A percentile compares a stretch with the other conserved stretches of the same genome.
These are phyloP conservation scores for Plasmopara halstedii DNA, from an alignment of 352 stramenopile species.

Conservation along the genomic window DNA sequence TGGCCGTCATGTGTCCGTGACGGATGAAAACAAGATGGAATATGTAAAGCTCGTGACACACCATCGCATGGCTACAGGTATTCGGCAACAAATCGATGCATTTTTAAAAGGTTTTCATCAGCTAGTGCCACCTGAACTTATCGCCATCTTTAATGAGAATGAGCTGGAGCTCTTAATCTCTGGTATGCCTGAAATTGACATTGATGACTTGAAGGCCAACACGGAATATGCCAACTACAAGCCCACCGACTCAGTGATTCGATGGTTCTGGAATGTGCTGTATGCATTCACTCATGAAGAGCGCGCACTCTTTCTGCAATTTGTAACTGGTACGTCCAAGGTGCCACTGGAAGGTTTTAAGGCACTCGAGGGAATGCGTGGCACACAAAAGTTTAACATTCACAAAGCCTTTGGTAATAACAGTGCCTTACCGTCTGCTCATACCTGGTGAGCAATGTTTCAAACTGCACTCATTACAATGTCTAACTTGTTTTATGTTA, in stretches of 20 bases:
- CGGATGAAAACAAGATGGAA: constrained; percentile 91
- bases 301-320: constrained; percentile 89
- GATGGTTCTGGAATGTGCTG: constrained; percentile 93
- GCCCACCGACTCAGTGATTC: constrained; percentile 82
- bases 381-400: constrained; percentile 99
- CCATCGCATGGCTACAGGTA: constrained; percentile 98
- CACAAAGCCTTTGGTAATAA: constrained; percentile 94
- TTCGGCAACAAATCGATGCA: constrained; percentile 90
- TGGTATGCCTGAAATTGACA: constrained; percentile 91
- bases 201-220: constrained; percentile 90
- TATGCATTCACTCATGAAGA: constrained; percentile 89
- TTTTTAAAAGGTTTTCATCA: constrained; percentile 90
- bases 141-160: constrained; percentile 92
- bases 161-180: constrained; percentile 91
- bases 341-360: constrained; percentile 97
- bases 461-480: constrained; percentile 2
- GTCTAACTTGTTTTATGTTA: constrained; percentile 11
- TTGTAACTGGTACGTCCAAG: constrained; percentile 90
- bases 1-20: constrained; percentile 80
- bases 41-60: constrained; percentile 94
- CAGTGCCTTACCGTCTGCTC: constrained; percentile 84
- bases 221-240: constrained; percentile 93
- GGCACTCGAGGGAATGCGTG: constrained; percentile 97
- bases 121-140: constrained; percentile 83
- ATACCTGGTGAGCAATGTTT: constrained; percentile 90